These are phyloP conservation scores for Davidsoniella eucalypti DNA, from an alignment of 2,329 filamentous ascomycete genomes.

Conservation along the genomic window DNA sequence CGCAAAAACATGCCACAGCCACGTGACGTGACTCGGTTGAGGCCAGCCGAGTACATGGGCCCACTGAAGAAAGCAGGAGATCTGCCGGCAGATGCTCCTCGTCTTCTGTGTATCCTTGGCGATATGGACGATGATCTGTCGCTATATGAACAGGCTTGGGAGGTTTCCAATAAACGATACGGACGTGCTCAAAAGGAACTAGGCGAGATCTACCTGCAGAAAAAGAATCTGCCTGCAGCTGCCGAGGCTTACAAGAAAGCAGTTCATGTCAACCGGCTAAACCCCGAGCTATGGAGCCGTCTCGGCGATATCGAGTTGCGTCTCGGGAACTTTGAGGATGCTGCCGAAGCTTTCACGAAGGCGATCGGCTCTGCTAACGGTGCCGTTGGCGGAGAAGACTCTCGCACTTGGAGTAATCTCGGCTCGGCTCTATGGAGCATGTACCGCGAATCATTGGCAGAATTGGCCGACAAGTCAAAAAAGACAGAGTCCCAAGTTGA, in stretches of 20 bases:
- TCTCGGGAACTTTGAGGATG: constrained; percentile 57
- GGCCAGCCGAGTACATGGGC: constrained; percentile 31
- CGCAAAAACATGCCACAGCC: constrained; percentile 20
- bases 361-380: constrained; percentile 50
- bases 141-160: constrained; percentile 79
- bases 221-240: constrained; percentile 51
- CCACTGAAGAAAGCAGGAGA: constrained; percentile 33
- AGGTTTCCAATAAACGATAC: constrained; percentile 63
- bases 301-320: constrained; percentile 78
- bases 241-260: constrained; percentile 64
- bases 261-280: constrained; percentile 62
- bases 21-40: constrained; percentile 3
- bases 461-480: constrained; percentile 17
- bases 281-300: constrained; percentile 73
- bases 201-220: constrained; percentile 57
- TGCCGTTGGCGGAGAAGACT: constrained; percentile 65
- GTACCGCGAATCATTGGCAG: constrained; percentile 36
- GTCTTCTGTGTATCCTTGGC: constrained; percentile 83
- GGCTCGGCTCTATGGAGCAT: constrained; percentile 65
- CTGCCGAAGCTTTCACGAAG: constrained; percentile 67
- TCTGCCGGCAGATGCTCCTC: constrained; percentile 60
- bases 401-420: constrained; percentile 87
- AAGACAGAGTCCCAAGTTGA: constrained; percentile 15
- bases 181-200: constrained; percentile 77
- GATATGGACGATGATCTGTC: constrained; percentile 62